These are phyloP conservation scores for Rhodotorula sp. DNA, from an alignment of 1,284 basidiomycete genomes.

Conservation along the genomic window DNA sequence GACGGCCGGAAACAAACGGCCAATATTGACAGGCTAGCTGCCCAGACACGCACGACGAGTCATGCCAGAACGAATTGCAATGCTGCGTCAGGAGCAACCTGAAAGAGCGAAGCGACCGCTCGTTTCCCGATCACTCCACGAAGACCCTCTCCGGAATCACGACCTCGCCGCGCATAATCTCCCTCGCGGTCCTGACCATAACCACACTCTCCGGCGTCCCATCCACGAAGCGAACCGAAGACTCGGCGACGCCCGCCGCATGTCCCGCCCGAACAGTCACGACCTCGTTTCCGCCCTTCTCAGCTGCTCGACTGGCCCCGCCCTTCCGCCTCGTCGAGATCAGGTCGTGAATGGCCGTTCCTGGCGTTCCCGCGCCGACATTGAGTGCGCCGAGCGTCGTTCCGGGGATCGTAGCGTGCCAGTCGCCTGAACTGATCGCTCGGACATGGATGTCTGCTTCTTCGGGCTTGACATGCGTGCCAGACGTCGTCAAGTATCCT, in stretches of 20 bases:
- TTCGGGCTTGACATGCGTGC: neutral
- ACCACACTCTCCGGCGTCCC: constrained; percentile 26
- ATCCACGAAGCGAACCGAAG: constrained; percentile 26
- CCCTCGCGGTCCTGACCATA: constrained; percentile 37
- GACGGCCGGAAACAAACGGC: too few species aligned
- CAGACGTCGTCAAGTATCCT: constrained; percentile 14
- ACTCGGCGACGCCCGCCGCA: constrained; percentile 31
- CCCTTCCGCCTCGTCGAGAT: neutral
- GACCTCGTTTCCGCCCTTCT: neutral
- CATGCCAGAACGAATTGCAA: neutral
- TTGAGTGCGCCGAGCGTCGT: constrained; percentile 38
- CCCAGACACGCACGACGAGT: too few species aligned
- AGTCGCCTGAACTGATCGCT: constrained; percentile 34
- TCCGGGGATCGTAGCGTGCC: constrained; percentile 37
- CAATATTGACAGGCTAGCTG: too few species aligned
- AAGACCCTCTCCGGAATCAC: constrained; percentile 30
- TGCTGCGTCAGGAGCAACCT: neutral
- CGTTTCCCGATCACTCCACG: neutral
- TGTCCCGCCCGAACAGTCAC: constrained; percentile 31
- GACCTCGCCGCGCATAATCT: constrained; percentile 39
- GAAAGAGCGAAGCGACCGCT: neutral
- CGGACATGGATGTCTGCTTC: constrained; percentile 35
- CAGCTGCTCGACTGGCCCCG: neutral
- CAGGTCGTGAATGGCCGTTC: constrained; percentile 21
- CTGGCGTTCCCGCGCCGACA: constrained; percentile 17